Conservation (phyloP, 352 stramenopile species). For the Phytophthora uliginosa region DNA sequence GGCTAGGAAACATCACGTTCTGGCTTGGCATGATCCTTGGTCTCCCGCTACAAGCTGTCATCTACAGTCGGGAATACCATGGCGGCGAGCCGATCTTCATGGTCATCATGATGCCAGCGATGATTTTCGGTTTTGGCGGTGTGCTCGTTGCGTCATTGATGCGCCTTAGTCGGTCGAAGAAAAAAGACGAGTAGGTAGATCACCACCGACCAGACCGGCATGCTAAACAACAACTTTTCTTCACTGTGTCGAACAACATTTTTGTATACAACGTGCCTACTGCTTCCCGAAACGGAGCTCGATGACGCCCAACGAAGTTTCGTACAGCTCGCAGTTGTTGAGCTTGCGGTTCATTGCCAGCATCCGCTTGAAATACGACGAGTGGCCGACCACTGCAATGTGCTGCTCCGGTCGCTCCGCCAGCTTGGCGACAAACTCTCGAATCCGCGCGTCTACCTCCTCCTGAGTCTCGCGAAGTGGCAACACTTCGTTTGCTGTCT, state of each 20-base stretch:
- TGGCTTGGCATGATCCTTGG: constrained; percentile 85
- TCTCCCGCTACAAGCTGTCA: constrained; percentile 73
- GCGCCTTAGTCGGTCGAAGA: constrained; percentile 43
- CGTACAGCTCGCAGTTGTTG: constrained; percentile 82
- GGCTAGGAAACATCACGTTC: constrained; percentile 84
- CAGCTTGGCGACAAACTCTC: constrained; percentile 64
- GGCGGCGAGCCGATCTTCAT: constrained; percentile 85
- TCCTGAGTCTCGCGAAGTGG: constrained; percentile 61
- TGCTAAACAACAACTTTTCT: background rate
- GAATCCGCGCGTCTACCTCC: constrained; percentile 78
- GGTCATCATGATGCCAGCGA: constrained; percentile 80
- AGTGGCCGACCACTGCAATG: constrained; percentile 88
- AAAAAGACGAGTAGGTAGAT: constrained; percentile 28
- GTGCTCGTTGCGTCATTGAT: constrained; percentile 61
- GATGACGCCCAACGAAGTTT: constrained; percentile 37
- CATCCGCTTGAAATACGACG: constrained; percentile 89
- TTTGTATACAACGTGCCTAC: background rate
- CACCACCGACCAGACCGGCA: no score
- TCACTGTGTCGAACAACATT: background rate
- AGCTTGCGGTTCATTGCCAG: constrained; percentile 84
- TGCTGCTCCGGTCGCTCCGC: constrained; percentile 67
- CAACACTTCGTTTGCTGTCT: constrained; percentile 58
- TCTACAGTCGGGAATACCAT: constrained; percentile 89
- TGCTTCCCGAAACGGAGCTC: constrained; percentile 26
- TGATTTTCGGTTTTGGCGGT: constrained; percentile 69